A percentile compares a stretch with the other conserved stretches of the same genome.
Conservation (phyloP, 495 filamentous ascomycete genomes). For the Podospora pseudocomata region DNA sequence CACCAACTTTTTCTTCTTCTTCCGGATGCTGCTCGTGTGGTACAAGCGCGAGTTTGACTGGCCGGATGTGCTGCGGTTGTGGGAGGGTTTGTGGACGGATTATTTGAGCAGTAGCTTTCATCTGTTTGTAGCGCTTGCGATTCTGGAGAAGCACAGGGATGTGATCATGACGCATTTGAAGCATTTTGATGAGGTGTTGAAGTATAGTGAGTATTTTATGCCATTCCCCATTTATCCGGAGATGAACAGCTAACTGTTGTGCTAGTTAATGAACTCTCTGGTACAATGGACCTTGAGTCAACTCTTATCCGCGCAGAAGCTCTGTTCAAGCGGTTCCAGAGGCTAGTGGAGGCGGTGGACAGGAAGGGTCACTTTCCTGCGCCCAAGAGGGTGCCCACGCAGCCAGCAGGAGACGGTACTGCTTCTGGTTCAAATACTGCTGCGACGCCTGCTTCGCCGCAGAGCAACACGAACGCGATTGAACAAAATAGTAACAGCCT, state of each 20-base stretch:
- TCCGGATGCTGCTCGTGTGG: constrained; percentile 97
- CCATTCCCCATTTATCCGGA: too few species aligned
- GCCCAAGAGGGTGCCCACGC: constrained; percentile 32
- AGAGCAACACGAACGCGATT: background rate
- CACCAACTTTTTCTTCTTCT: constrained; percentile 99
- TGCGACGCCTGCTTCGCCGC: background rate
- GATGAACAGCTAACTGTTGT: background rate
- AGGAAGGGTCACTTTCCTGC: constrained; percentile 77
- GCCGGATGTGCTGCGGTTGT: constrained; percentile 78
- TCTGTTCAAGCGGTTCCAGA: constrained; percentile 82
- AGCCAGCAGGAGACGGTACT: constrained; percentile 3
- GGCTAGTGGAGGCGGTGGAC: constrained; percentile 83
- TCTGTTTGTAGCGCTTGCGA: constrained; percentile 87
- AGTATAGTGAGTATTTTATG: constrained; percentile 66
- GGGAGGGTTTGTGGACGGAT: constrained; percentile 95
- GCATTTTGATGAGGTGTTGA: constrained; percentile 94
- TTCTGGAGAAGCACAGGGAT: constrained; percentile 90
- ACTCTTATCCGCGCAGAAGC: constrained; percentile 83
- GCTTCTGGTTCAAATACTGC: background rate
- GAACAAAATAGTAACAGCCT: constrained; percentile 1
- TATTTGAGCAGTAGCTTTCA: constrained; percentile 85
- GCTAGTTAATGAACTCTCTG: constrained; percentile 87
- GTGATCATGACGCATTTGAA: constrained; percentile 94
- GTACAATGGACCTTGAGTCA: constrained; percentile 82
- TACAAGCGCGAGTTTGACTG: constrained; percentile 96